Conservation (phyloP, 257 asterid species). For the Galeopsis tetrahit region DNA sequence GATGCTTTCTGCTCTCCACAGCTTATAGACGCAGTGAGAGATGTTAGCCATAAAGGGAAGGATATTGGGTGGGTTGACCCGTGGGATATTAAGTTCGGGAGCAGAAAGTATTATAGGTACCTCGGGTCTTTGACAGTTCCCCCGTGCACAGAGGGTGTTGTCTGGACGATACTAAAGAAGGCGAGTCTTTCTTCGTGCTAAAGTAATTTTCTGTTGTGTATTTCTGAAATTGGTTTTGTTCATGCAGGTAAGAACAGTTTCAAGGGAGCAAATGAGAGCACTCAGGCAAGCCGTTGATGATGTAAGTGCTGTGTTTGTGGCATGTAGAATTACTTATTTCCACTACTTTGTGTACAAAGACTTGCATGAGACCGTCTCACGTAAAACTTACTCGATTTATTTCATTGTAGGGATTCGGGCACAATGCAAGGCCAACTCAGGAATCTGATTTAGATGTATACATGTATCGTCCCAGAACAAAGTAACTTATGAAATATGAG, state of each 20-base stretch:
- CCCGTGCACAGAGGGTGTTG: slow-evolving; percentile 83
- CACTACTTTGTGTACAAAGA: no score
- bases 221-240: slow-evolving; percentile 18
- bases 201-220: not conserved
- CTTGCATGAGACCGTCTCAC: no score
- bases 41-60: slow-evolving; percentile 25
- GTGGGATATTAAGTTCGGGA: slow-evolving; percentile 51
- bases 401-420: slow-evolving; percentile 35
- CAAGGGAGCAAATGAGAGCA: slow-evolving; percentile 59
- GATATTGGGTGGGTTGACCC: slow-evolving; percentile 56
- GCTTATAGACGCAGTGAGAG: slow-evolving; percentile 42
- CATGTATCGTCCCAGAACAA: slow-evolving; percentile 37
- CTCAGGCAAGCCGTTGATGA: slow-evolving; percentile 61
- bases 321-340: no score
- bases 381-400: no score
- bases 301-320: slow-evolving; percentile 51
- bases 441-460: slow-evolving; percentile 20
- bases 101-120: slow-evolving; percentile 65
- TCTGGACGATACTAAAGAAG: slow-evolving; percentile 68
- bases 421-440: slow-evolving; percentile 66
- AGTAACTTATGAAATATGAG: no score
- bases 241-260: slow-evolving; percentile 60
- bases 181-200: slow-evolving; percentile 28
- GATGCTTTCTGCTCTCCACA: slow-evolving; percentile 6
- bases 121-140: slow-evolving; percentile 84